Evolutionary conservation across 2,329 filamentous ascomycete species (phyloP).

Genomic region (Atkinsonella hypoxylon): DNA sequence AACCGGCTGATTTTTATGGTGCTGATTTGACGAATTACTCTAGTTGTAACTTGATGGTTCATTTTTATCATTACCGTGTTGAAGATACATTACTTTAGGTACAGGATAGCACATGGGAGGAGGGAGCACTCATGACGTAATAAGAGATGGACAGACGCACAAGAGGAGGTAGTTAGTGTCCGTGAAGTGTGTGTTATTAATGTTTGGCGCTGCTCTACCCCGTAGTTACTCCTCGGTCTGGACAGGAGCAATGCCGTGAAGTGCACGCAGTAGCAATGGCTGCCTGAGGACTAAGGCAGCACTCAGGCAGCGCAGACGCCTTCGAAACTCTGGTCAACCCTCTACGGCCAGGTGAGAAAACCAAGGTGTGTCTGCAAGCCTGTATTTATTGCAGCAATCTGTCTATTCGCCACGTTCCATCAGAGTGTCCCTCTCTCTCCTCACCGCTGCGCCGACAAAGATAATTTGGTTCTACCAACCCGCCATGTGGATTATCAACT

Average conservation of each 20-base stretch:
- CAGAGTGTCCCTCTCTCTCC: slow-evolving; percentile 9
- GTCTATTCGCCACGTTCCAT: slow-evolving; percentile 5
- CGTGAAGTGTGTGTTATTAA: background rate
- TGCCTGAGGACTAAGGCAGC: slow-evolving; percentile 16
- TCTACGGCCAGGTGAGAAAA: slow-evolving; percentile 1
- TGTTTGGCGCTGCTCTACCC: background rate
- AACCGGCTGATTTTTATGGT: no score
- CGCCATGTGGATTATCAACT: slow-evolving; percentile 89
- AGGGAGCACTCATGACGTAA: background rate
- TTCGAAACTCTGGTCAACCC: background rate
- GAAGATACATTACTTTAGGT: no score
- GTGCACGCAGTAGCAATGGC: background rate
- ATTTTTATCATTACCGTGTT: no score
- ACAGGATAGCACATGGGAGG: background rate
- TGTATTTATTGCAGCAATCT: slow-evolving; percentile 3
- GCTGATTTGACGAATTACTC: no score
- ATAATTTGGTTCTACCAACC: slow-evolving; percentile 8
- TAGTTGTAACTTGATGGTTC: no score
- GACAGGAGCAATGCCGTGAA: background rate
- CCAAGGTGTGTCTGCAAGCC: background rate
- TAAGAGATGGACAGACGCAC: background rate
- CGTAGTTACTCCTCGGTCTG: background rate
- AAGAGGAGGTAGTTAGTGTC: no score
- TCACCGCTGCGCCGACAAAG: slow-evolving; percentile 7
- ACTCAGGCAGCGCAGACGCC: slow-evolving; percentile 10